These are phyloP conservation scores for Phytophthora quininea DNA, from an alignment of 352 stramenopile species.

Conservation along the genomic window DNA sequence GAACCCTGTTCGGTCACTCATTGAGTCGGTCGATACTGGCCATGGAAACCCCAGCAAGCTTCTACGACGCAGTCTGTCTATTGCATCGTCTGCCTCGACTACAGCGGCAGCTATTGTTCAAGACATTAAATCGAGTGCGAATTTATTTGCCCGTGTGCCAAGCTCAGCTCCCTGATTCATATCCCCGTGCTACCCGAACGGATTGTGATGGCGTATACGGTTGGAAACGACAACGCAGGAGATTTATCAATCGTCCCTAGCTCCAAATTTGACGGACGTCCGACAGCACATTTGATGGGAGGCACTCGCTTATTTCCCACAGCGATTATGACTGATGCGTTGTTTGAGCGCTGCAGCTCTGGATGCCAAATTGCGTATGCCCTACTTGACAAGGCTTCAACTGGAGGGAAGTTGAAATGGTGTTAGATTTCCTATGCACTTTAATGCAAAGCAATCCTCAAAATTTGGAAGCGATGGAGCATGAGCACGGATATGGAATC, in stretches of 20 bases:
- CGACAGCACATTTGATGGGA: constrained; percentile 62
- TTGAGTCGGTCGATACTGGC: constrained; percentile 75
- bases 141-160: constrained; percentile 59
- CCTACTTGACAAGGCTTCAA: constrained; percentile 54
- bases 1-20: constrained; percentile 66
- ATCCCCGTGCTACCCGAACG: constrained; percentile 53
- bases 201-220: constrained; percentile 59
- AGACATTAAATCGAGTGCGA: constrained; percentile 64
- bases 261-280: constrained; percentile 60
- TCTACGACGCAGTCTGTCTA: constrained; percentile 54
- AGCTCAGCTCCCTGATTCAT: constrained; percentile 57
- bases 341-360: constrained; percentile 55
- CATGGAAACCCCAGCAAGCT: constrained; percentile 49
- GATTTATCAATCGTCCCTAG: constrained; percentile 54
- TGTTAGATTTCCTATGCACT: constrained; percentile 47
- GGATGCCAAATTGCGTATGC: constrained; percentile 60
- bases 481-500: constrained; percentile 77
- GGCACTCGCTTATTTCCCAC: constrained; percentile 32
- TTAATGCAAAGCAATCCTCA: constrained; percentile 39
- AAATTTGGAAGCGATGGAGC: constrained; percentile 67
- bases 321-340: constrained; percentile 40
- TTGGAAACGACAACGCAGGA: constrained; percentile 38
- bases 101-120: constrained; percentile 72
- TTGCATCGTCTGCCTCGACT: constrained; percentile 65
- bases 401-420: constrained; percentile 46